Percentiles rank a stretch among this genome's conserved stretches.
Conservation (phyloP, 495 filamentous ascomycete species). For the Podospora fimiseda region DNA sequence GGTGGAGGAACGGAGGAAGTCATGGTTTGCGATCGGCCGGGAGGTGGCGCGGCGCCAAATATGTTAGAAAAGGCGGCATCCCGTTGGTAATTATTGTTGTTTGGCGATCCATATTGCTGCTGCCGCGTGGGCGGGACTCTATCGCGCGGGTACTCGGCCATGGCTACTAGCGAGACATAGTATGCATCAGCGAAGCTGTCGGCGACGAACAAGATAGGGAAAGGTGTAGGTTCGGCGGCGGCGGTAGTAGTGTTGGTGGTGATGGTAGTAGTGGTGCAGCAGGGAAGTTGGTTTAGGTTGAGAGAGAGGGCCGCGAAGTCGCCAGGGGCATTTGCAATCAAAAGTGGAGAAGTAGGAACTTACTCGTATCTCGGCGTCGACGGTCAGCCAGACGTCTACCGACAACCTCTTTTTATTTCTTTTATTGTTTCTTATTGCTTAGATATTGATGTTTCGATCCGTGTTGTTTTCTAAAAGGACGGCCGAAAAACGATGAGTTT, state of each 20-base stretch:
- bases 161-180: slow-evolving; percentile 26
- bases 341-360: slow-evolving; percentile 25
- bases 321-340: slow-evolving; percentile 17
- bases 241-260: too few relatives aligned
- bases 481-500: too few relatives aligned
- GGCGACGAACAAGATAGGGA: not conserved
- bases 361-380: slow-evolving; percentile 21
- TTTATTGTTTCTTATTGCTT: too few relatives aligned
- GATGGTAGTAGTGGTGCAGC: too few relatives aligned
- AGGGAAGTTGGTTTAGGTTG: too few relatives aligned
- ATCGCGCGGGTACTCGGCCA: slow-evolving; percentile 86
- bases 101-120: slow-evolving; percentile 57
- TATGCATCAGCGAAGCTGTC: slow-evolving; percentile 1
- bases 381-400: slow-evolving; percentile 8
- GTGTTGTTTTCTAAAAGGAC: too few relatives aligned
- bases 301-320: slow-evolving; percentile 5
- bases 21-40: slow-evolving; percentile 84
- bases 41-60: slow-evolving; percentile 81
- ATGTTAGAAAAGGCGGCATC: slow-evolving; percentile 96
- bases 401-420: slow-evolving; percentile 5
- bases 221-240: not conserved
- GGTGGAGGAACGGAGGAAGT: slow-evolving; percentile 54
- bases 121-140: slow-evolving; percentile 46
- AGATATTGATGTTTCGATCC: too few relatives aligned
- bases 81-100: slow-evolving; percentile 67